These are phyloP conservation scores for Parsonsia alboflavescens DNA, from an alignment of 257 asterid species.

Conservation along the genomic window DNA sequence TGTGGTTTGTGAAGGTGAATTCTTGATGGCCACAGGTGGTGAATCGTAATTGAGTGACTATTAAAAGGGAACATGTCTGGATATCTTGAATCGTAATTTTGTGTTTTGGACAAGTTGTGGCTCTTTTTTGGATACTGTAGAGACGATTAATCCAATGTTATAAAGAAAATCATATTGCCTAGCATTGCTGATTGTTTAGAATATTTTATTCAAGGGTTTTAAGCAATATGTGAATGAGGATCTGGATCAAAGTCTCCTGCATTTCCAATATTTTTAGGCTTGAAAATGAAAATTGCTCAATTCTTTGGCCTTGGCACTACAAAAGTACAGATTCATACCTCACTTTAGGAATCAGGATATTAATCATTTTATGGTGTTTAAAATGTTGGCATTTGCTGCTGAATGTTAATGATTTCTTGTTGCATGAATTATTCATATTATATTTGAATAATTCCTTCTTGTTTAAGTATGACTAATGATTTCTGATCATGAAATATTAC, in stretches of 20 bases:
- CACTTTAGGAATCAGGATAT: not conserved
- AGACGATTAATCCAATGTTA: not conserved
- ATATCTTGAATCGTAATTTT: conserved; percentile 1
- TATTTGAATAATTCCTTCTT: not conserved
- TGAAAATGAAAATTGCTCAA: not conserved
- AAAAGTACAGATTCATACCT: not conserved
- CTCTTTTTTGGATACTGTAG: conserved; percentile 8
- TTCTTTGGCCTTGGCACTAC: not conserved
- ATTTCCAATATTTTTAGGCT: not conserved
- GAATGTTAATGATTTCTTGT: not conserved
- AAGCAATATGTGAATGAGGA: not conserved
- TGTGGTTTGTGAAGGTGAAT: conserved; percentile 87
- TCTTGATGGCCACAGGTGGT: conserved; percentile 84
- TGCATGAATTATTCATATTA: not conserved
- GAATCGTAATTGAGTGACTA: conserved; percentile 12
- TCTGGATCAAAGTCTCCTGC: not conserved
- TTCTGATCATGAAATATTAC: not conserved
- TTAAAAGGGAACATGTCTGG: not conserved
- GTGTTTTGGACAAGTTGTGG: not conserved
- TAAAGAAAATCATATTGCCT: not conserved
- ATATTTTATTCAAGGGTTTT: not conserved
- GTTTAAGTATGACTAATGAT: not conserved
- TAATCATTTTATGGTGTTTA: not conserved
- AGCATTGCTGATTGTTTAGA: not conserved
- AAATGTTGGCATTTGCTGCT: not conserved